Conservation (phyloP, 2,329 filamentous ascomycete species). For the Chrysoporthe deuterocubensis region DNA sequence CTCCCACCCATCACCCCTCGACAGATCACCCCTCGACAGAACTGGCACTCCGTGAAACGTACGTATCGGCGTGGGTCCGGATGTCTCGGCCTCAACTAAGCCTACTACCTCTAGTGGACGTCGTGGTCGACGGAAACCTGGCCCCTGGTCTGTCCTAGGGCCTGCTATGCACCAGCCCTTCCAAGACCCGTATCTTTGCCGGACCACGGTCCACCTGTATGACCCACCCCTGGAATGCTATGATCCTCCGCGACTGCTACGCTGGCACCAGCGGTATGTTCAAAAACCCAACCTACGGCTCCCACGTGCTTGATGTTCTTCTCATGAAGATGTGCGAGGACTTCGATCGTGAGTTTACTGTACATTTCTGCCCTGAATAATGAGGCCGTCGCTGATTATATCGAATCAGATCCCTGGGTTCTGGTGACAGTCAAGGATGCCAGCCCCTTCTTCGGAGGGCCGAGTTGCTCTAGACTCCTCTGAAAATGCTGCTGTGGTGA, state of each 20-base stretch:
- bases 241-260: constrained; percentile 20
- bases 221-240: constrained; percentile 15
- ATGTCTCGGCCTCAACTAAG: too few relatives aligned
- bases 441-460: background rate
- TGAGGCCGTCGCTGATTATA: background rate
- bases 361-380: too few relatives aligned
- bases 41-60: constrained; percentile 16
- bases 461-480: background rate
- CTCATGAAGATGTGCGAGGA: constrained; percentile 24
- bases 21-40: background rate
- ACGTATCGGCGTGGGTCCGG: background rate
- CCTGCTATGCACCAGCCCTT: constrained; percentile 6
- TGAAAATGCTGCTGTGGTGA: background rate
- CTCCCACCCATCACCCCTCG: background rate
- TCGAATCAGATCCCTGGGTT: constrained; percentile 13
- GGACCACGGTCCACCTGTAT: background rate
- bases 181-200: constrained; percentile 12
- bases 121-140: constrained; percentile 3
- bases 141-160: constrained; percentile 2
- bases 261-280: background rate
- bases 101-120: background rate
- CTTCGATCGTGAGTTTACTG: background rate
- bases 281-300: background rate
- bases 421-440: constrained; percentile 14
- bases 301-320: constrained; percentile 15